These are phyloP conservation scores for Achlya hypogyna DNA, from an alignment of 352 stramenopile species.

Conservation along the genomic window DNA sequence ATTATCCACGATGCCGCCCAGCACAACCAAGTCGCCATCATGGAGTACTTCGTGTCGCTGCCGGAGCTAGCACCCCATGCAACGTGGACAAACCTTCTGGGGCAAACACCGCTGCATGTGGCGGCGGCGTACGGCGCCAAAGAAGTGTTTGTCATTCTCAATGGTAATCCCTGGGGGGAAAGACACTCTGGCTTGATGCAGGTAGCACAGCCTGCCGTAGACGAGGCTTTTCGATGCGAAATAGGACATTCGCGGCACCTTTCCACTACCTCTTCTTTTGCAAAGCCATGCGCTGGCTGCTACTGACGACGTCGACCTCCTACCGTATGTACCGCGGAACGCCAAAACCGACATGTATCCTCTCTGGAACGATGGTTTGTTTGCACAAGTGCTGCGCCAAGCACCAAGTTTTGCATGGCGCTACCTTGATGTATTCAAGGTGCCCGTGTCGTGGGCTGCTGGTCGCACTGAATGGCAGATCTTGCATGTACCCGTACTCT, in stretches of 20 bases:
- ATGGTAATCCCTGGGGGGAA: constrained; percentile 4
- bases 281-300: constrained; percentile 8
- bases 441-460: neutral
- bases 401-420: neutral
- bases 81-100: neutral
- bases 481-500: neutral
- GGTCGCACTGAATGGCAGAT: constrained; percentile 7
- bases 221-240: neutral
- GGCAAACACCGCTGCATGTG: neutral
- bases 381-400: neutral
- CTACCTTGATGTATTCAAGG: constrained; percentile 5
- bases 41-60: constrained; percentile 3
- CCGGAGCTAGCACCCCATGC: neutral
- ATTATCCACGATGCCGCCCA: constrained; percentile 10
- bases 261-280: constrained; percentile 3
- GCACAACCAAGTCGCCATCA: neutral
- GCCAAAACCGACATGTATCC: neutral
- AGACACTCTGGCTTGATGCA: constrained; percentile 5
- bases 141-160: neutral
- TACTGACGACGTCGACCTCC: neutral
- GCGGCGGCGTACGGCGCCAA: neutral
- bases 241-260: neutral
- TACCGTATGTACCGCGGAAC: neutral
- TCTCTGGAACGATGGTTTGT: constrained; percentile 8
- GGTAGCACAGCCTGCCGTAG: neutral